phyloP scores from a whole-genome alignment of 2,329 filamentous ascomycete genomes.

The Pestalotiopsis sp. region DNA sequence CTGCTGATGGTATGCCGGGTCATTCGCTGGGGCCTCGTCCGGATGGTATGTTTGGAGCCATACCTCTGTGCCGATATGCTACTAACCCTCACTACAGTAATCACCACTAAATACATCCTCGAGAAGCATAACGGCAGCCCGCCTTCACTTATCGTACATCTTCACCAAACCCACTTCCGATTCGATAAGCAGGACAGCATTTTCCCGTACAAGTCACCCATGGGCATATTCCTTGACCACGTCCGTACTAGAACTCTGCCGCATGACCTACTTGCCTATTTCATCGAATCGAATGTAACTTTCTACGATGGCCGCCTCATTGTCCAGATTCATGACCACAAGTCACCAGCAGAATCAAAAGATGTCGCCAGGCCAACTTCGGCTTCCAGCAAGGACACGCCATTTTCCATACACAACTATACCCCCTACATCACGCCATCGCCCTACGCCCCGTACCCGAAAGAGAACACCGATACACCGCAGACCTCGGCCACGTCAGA shows the following conservation, averaged over 20 bases:
- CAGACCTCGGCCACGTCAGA: conserved; percentile 23
- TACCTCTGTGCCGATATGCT: neutral
- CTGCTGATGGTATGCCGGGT: conserved; percentile 42
- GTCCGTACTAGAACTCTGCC: conserved; percentile 77
- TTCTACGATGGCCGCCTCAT: conserved; percentile 97
- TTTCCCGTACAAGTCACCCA: conserved; percentile 90
- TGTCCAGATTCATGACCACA: conserved; percentile 90
- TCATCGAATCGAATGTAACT: conserved; percentile 70
- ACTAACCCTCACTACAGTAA: conserved; percentile 8
- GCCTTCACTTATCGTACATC: conserved; percentile 84
- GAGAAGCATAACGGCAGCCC: conserved; percentile 74
- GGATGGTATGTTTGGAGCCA: conserved; percentile 39
- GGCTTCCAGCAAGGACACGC: conserved; percentile 63
- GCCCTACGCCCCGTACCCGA: conserved; percentile 77
- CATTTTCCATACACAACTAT: conserved; percentile 90
- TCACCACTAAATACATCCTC: conserved; percentile 76
- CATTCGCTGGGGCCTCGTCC: conserved; percentile 51
- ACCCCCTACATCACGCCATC: conserved; percentile 91
- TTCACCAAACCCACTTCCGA: conserved; percentile 83
- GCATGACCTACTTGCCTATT: conserved; percentile 83
- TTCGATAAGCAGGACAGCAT: conserved; percentile 95
- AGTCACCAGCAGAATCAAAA: conserved; percentile 64
- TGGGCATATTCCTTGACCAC: conserved; percentile 81
- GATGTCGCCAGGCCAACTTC: conserved; percentile 57
- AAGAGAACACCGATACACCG: conserved; percentile 39